A percentile compares a stretch with the other conserved stretches of the same genome.
Evolutionary conservation across 176 grass and related monocot species (phyloP).

Genomic region (Oryza australiensis): DNA sequence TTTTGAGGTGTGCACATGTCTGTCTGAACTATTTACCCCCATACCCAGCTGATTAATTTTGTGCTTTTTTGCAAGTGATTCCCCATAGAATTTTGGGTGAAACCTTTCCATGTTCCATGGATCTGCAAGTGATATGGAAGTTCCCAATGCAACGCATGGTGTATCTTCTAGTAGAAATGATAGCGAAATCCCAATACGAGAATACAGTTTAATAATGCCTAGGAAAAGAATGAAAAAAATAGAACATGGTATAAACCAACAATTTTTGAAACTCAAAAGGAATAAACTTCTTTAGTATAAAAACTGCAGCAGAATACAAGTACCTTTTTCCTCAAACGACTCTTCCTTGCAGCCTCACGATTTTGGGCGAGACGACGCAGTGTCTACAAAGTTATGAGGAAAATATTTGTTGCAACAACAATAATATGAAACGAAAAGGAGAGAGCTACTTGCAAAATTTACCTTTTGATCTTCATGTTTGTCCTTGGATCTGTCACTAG

Average conservation of each 20-base stretch:
- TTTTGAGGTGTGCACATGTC: no score
- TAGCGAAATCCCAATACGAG: neutral
- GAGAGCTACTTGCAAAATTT: conserved; percentile 22
- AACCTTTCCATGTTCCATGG: no score
- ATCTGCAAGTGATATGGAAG: no score
- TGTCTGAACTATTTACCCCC: no score
- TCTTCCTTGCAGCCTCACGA: conserved; percentile 97
- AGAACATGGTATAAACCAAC: neutral
- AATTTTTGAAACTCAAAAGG: neutral
- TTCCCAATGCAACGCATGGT: no score
- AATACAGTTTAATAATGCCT: conserved; percentile 18
- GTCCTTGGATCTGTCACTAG: conserved; percentile 90
- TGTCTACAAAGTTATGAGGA: conserved; percentile 53
- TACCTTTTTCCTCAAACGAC: conserved; percentile 98
- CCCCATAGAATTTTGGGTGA: no score
- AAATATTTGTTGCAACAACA: conserved; percentile 4
- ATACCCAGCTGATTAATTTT: no score
- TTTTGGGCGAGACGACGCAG: conserved; percentile 94
- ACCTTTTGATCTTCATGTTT: conserved; percentile 88
- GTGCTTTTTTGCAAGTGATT: no score
- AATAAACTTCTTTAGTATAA: neutral
- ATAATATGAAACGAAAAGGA: neutral
- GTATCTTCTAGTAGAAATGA: neutral
- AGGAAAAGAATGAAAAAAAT: neutral
- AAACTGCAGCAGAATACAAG: conserved; percentile 34